Percentiles rank a stretch among this genome's conserved stretches.
These are phyloP conservation scores for Penicillium occitanis DNA, from an alignment of 2,329 filamentous ascomycete genomes.

Conservation along the genomic window DNA sequence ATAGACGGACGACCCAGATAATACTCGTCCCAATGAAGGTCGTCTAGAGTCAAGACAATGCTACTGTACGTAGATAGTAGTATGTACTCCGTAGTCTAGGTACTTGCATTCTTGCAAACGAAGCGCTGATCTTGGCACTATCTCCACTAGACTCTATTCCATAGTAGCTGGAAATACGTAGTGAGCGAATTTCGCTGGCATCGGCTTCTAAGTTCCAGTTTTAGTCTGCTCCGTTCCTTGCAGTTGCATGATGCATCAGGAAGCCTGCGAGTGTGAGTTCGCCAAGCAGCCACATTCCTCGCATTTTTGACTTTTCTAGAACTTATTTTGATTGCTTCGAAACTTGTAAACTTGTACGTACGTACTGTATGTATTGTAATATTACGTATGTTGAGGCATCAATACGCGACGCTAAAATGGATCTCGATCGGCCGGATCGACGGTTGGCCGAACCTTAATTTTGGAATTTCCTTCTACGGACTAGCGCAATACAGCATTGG, in stretches of 20 bases:
- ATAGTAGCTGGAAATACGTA: background rate
- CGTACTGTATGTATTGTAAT: background rate
- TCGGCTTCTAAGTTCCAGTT: background rate
- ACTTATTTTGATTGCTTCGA: background rate
- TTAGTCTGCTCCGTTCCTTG: background rate
- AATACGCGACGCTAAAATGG: background rate
- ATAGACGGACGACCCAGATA: background rate
- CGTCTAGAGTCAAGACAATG: background rate
- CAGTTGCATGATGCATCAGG: background rate
- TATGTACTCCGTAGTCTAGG: no score
- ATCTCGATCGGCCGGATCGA: constrained; percentile 1
- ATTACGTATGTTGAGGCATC: background rate
- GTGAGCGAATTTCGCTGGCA: background rate
- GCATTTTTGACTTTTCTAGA: background rate
- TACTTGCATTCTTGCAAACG: background rate
- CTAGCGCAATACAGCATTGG: background rate
- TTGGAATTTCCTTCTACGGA: background rate
- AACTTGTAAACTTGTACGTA: background rate
- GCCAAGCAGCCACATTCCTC: background rate
- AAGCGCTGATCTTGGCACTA: background rate
- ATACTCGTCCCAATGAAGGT: background rate
- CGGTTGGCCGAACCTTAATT: constrained; percentile 3
- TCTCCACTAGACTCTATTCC: background rate
- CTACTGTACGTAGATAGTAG: no score
- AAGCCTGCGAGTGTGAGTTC: background rate